Base-by-base conservation (phyloP, 768 basidiomycete species). In the Fibroporia radiculosa region DNA sequence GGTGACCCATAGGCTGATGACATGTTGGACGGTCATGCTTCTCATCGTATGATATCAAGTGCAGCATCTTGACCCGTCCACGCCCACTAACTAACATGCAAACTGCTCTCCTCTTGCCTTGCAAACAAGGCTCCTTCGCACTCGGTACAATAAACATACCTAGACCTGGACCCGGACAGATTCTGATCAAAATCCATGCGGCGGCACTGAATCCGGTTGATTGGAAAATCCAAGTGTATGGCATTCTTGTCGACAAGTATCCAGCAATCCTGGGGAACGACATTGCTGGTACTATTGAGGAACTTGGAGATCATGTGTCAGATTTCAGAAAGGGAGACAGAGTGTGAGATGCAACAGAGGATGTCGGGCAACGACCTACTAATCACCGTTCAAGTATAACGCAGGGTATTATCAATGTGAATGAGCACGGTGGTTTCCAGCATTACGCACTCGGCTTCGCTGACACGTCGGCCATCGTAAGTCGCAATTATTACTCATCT, bases 141-240 rank as follows among this genome's bases (percentile, higher is more conserved):
- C 27, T 53, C 16, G 42, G 25, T 7, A 24, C 26, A 16, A 40
- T n/a, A 3, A 23, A 29, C 20, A 50, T 63, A 7, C 58, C 56
- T 6, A 36, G 44, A n/a, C 60, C 62, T 1, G 57, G 48, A 0
- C 44, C 56, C 1, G 56, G 57, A 13, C 59, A 67, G 19, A 45
- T 67, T n/a, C 54, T 65, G 12, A 48, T 66, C 40, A 64, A 61
- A 40, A 39, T 66, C 33, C 22, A 51, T 8, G 46, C 62, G 6
- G 47, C 48, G 4, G 60, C 48, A 1, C 49, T 67, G 22, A 65
- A 69, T 37, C 65, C 66, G 0, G 55, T 60, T 3, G 62, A 66
- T 47, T 65, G 62, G 62, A 66, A 60, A 52, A 56, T 61, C 10
- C 60, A 56, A 24, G 48, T 26, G 43, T 58, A 19, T 29, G 50